A percentile compares a stretch with the other conserved stretches of the same genome.
Conservation (phyloP, 176 grass and related monocot genomes). For the Oryza meyeriana region DNA sequence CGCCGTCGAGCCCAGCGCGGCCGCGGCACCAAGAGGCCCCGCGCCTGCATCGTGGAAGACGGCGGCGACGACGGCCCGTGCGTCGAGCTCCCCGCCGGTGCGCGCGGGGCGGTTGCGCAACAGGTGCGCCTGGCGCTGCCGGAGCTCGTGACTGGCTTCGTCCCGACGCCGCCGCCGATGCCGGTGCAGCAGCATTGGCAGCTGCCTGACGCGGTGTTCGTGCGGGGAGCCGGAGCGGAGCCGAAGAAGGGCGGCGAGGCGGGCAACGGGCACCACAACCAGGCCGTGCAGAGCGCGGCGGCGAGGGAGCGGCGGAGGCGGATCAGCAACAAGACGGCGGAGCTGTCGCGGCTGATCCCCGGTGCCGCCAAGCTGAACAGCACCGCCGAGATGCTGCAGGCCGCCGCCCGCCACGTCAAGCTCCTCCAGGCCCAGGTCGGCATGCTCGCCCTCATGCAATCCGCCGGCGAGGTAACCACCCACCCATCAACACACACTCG, state of each 20-base stretch:
- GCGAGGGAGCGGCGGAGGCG: constrained; percentile 72
- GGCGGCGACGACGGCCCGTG: neutral
- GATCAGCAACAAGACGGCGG: constrained; percentile 78
- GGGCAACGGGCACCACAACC: neutral
- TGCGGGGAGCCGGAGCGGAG: neutral
- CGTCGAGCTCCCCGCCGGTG: neutral
- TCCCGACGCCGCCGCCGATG: neutral
- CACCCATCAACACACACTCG: neutral
- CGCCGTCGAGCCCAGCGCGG: neutral
- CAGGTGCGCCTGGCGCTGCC: neutral
- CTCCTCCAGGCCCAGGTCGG: constrained; percentile 77
- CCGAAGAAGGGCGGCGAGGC: neutral
- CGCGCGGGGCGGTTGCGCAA: neutral
- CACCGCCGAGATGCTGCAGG: constrained; percentile 80
- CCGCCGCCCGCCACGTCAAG: constrained; percentile 57
- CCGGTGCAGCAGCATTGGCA: neutral
- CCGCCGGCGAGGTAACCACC: constrained; percentile 36
- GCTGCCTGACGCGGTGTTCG: neutral
- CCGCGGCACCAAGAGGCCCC: constrained; percentile 25
- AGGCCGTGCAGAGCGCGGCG: constrained; percentile 37
- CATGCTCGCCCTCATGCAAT: constrained; percentile 56
- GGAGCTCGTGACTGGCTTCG: neutral
- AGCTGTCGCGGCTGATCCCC: constrained; percentile 66
- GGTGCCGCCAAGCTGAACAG: constrained; percentile 55
- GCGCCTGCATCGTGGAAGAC: neutral